Evolutionary conservation across 352 stramenopile species (phyloP).

Genomic region (Pythium oligandrum): DNA sequence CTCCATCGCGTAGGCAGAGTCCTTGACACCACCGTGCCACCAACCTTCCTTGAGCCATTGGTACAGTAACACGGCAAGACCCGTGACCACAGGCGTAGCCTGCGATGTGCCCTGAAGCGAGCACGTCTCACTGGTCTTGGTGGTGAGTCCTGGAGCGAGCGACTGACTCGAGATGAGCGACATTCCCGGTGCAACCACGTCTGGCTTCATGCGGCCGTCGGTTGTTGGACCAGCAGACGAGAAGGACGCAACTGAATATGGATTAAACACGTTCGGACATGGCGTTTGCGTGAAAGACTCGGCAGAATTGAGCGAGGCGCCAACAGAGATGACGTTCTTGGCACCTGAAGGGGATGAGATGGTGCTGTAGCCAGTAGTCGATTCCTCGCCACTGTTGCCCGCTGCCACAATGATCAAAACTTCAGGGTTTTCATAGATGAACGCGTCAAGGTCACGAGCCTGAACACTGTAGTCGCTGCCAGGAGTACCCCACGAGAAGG

Average conservation of each 20-base stretch:
- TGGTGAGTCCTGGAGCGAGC: slow-evolving; percentile 40
- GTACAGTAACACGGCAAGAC: slow-evolving; percentile 64
- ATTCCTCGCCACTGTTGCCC: slow-evolving; percentile 84
- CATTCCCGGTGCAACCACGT: slow-evolving; percentile 84
- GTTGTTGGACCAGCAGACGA: slow-evolving; percentile 75
- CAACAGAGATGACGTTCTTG: slow-evolving; percentile 84
- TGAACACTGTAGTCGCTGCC: slow-evolving; percentile 76
- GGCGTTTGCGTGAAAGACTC: slow-evolving; percentile 38
- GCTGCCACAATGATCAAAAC: slow-evolving; percentile 84
- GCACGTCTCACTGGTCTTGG: slow-evolving; percentile 51
- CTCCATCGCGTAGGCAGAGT: slow-evolving; percentile 47
- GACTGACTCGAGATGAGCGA: slow-evolving; percentile 72
- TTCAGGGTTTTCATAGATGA: slow-evolving; percentile 83
- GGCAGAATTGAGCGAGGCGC: slow-evolving; percentile 64
- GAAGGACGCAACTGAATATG: slow-evolving; percentile 77
- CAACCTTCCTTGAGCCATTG: slow-evolving; percentile 79
- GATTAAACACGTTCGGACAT: slow-evolving; percentile 66
- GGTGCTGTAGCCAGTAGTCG: slow-evolving; percentile 38
- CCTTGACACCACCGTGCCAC: slow-evolving; percentile 63
- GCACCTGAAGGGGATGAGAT: slow-evolving; percentile 79
- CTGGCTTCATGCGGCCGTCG: slow-evolving; percentile 83
- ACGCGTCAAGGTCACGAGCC: slow-evolving; percentile 71
- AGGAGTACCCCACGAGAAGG: slow-evolving; percentile 78
- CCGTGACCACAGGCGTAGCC: slow-evolving; percentile 68
- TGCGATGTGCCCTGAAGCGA: slow-evolving; percentile 77